These are phyloP conservation scores for Aethionema arabicum DNA, from an alignment of 345 rosid species.

Conservation along the genomic window DNA sequence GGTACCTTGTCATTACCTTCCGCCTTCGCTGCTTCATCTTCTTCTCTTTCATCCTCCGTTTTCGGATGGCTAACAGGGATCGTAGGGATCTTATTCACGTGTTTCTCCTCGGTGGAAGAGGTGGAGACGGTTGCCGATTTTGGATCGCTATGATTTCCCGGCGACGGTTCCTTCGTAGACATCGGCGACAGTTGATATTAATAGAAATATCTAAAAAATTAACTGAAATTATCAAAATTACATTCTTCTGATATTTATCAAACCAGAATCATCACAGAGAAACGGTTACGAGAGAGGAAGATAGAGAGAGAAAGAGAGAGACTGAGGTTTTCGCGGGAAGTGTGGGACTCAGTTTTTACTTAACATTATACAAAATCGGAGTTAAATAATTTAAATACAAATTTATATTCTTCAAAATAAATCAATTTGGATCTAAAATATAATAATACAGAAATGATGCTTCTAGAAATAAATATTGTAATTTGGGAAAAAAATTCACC, in stretches of 20 bases:
- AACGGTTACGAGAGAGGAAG: conserved; percentile 29
- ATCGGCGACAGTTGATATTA: conserved; percentile 27
- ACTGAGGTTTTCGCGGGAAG: conserved; percentile 68
- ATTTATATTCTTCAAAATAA: too few species aligned
- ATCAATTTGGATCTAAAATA: background rate
- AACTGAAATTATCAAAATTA: conserved; percentile 23
- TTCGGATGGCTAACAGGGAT: conserved; percentile 43
- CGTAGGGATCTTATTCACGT: conserved; percentile 64
- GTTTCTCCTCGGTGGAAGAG: conserved; percentile 40
- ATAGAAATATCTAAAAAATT: background rate
- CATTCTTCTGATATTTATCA: conserved; percentile 13
- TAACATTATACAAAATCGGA: background rate
- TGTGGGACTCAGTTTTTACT: conserved; percentile 25
- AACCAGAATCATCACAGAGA: conserved; percentile 25
- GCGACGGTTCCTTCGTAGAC: conserved; percentile 39
- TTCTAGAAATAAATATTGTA: too few species aligned
- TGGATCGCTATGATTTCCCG: conserved; percentile 29
- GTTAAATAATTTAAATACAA: background rate
- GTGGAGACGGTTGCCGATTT: conserved; percentile 23
- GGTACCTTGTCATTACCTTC: conserved; percentile 8
- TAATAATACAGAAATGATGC: too few species aligned
- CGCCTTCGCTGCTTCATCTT: conserved; percentile 24
- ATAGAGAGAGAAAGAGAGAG: conserved; percentile 21
- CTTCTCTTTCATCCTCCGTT: conserved; percentile 15
- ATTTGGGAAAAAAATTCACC: too few species aligned